Percentiles rank a stretch among this genome's conserved stretches.
phyloP scores from a whole-genome alignment of 805 yeast species.

The Yamadazyma philogaea region DNA sequence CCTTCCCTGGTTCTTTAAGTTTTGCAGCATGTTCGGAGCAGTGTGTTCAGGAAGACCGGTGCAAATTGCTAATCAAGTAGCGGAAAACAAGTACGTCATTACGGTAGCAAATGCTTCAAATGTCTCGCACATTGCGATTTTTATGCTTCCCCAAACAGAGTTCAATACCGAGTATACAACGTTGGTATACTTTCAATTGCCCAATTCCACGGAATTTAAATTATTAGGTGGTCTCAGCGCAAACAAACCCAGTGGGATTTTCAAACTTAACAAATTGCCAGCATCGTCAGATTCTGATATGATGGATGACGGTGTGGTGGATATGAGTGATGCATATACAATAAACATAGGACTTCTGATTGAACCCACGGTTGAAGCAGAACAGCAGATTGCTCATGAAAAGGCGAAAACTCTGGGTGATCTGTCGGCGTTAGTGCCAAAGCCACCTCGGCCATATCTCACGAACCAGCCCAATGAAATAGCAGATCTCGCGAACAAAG shows the following conservation, averaged over 20 bases:
- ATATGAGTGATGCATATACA: conserved; percentile 25
- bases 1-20: no score
- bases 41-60: conserved; percentile 71
- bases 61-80: conserved; percentile 62
- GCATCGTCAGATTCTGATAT: conserved; percentile 28
- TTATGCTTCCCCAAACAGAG: conserved; percentile 77
- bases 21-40: conserved; percentile 60
- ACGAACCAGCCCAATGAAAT: conserved; percentile 22
- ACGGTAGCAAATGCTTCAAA: conserved; percentile 59
- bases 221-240: conserved; percentile 62
- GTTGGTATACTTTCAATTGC: conserved; percentile 82
- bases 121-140: conserved; percentile 77
- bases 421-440: conserved; percentile 14
- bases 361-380: conserved; percentile 72
- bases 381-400: conserved; percentile 48
- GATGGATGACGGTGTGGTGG: conserved; percentile 30
- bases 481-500: conserved; percentile 75
- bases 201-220: conserved; percentile 56
- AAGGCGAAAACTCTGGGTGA: conserved; percentile 19
- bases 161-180: conserved; percentile 70
- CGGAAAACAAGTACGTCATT: conserved; percentile 62
- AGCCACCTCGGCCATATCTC: conserved; percentile 16
- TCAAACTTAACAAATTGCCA: conserved; percentile 58
- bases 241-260: conserved; percentile 86
- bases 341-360: conserved; percentile 81